These are phyloP conservation scores for Phialemonium atrogriseum DNA, from an alignment of 2,329 filamentous ascomycete genomes.

Conservation along the genomic window DNA sequence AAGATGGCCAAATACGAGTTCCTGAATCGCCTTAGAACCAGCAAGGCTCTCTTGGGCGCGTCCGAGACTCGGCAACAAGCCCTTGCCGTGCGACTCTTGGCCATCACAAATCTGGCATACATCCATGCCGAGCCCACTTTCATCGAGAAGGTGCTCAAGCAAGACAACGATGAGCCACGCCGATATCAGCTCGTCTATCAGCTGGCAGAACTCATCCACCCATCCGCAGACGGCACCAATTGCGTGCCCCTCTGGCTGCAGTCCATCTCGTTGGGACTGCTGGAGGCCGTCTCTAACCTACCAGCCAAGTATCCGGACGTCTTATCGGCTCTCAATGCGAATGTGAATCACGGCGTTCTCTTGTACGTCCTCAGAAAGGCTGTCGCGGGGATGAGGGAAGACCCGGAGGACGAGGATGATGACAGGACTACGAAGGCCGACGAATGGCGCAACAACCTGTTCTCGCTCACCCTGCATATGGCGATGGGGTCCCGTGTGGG, in stretches of 20 bases:
- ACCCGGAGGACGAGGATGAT: slow-evolving; percentile 43
- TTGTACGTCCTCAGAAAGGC: slow-evolving; percentile 90
- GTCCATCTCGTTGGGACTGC: slow-evolving; percentile 68
- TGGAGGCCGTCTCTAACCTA: slow-evolving; percentile 80
- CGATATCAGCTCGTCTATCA: slow-evolving; percentile 87
- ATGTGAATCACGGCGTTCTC: slow-evolving; percentile 91
- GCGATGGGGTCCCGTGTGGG: slow-evolving; percentile 68
- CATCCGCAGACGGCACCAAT: slow-evolving; percentile 60
- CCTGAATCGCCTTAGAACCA: slow-evolving; percentile 72
- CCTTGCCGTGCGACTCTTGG: slow-evolving; percentile 72
- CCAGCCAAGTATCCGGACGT: slow-evolving; percentile 73
- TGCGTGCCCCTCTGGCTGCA: slow-evolving; percentile 70
- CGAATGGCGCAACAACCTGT: slow-evolving; percentile 84
- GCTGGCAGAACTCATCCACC: slow-evolving; percentile 83
- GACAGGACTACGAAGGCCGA: slow-evolving; percentile 61
- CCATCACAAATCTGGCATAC: slow-evolving; percentile 85
- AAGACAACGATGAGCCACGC: slow-evolving; percentile 83
- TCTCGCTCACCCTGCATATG: slow-evolving; percentile 78
- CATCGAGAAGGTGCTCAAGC: slow-evolving; percentile 73
- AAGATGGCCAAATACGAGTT: slow-evolving; percentile 71
- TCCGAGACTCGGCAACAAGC: slow-evolving; percentile 63
- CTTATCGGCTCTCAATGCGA: slow-evolving; percentile 83
- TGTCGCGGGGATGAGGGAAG: slow-evolving; percentile 67
- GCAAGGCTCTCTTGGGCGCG: slow-evolving; percentile 67
- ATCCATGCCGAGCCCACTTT: slow-evolving; percentile 80